Percentiles rank a stretch among this genome's conserved stretches.
phyloP scores from a whole-genome alignment of 345 rosid genomes.

The Jatropha curcas region DNA sequence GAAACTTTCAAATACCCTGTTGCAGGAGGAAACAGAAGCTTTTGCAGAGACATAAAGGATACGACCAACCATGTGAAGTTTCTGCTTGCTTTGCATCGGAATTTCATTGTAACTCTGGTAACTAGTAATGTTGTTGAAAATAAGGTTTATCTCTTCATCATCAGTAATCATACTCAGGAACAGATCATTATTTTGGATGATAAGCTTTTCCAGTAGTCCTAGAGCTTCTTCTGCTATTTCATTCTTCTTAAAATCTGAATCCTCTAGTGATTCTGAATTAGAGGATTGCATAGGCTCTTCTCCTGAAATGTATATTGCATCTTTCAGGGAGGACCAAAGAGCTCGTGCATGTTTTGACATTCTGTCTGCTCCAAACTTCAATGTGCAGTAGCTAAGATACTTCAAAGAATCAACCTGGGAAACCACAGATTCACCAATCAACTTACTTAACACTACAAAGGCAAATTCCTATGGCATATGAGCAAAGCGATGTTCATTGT shows the following conservation, averaged over 20 bases:
- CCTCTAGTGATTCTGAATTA: constrained; percentile 46
- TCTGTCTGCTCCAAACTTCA: constrained; percentile 66
- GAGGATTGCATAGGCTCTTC: constrained; percentile 39
- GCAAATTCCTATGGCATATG: constrained; percentile 1
- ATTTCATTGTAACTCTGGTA: constrained; percentile 44
- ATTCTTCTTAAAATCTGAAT: constrained; percentile 39
- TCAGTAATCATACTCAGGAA: constrained; percentile 50
- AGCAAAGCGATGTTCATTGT: constrained; percentile 4
- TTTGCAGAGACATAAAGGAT: constrained; percentile 67
- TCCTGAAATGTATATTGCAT: constrained; percentile 52
- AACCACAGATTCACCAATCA: constrained; percentile 16
- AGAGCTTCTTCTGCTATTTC: constrained; percentile 65
- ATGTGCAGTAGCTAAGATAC: constrained; percentile 58
- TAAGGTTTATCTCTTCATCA: constrained; percentile 56
- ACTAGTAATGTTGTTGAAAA: constrained; percentile 51
- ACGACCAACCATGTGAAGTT: constrained; percentile 56
- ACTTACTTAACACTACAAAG: constrained; percentile 12
- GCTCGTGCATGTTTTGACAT: constrained; percentile 58
- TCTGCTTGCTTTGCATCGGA: constrained; percentile 54
- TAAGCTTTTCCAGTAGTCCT: constrained; percentile 52
- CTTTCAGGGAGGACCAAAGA: constrained; percentile 75
- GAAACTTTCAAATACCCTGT: constrained; percentile 50
- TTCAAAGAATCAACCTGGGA: constrained; percentile 85
- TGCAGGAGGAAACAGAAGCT: constrained; percentile 64
- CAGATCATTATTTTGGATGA: constrained; percentile 49